Evolutionary conservation across 148 eudicot species (phyloP), one percentile per base, ranked within the genome.

Genomic region (Amaranthus palmeri): DNA sequence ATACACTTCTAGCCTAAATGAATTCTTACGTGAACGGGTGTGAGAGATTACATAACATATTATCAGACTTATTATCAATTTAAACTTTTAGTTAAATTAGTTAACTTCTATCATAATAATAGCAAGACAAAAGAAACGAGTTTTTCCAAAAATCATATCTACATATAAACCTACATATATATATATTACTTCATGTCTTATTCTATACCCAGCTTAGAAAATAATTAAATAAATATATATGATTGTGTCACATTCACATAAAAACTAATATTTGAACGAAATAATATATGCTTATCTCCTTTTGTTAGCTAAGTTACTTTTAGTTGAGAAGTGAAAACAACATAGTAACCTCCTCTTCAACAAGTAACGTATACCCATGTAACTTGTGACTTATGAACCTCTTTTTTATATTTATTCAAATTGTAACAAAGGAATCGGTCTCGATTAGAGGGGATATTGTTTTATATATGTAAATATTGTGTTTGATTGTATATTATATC

Each of bases 331-430:
- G 65, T 55, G 85, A 82, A 72, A 82, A 72, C 82, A 61, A 78
- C 82, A 3, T 5, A 61, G 47, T 51, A 77, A 78, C 81, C 78
- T 78, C 79, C 64, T 48, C 79, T 57, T 48, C 50, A 18, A 70
- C 71, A 74, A 25, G 70, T 69, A 61, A 69, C 81, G 76, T 80
- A 72, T 61, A 47, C 72, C 67, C 76, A 72, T 72, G 80, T 54
- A 66, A 67, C 81, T 71, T 72, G 79, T 81, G 84, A 81, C 84
- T 69, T 71, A 64, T 70, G 77, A 78, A 82, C 82, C 67, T 53
- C 64, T 78, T 67, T 64, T 42, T 52, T 4, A 42, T 46, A 65
- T 61, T 12, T 63, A 64, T 60, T 49, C 42, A 46, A 7, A 8
- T 11, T 42, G 5, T 43, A 17, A 14, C 36, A 25, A 25, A 2